Conservation (phyloP, 805 yeast species). For the Suhomyces xylopsoci region DNA sequence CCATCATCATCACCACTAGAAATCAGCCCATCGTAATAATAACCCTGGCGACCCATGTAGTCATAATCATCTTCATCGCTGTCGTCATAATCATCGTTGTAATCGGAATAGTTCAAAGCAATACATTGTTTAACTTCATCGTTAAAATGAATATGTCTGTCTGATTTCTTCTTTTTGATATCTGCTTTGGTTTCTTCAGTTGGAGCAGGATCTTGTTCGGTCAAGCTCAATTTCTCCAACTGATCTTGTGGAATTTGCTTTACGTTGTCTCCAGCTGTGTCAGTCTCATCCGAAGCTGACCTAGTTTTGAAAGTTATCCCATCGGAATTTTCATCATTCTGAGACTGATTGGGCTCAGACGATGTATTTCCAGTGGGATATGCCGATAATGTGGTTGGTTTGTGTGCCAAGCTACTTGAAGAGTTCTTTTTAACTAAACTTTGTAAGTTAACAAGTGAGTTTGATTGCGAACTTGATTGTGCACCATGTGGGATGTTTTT, state of each 20-base stretch:
- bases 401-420: neutral
- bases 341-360: neutral
- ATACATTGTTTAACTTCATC: conserved; percentile 94
- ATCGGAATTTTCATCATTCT: neutral
- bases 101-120: conserved; percentile 50
- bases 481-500: conserved; percentile 5
- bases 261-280: neutral
- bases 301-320: neutral
- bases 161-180: conserved; percentile 22
- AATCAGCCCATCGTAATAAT: conserved; percentile 7
- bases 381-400: neutral
- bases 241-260: neutral
- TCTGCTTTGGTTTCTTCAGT: neutral
- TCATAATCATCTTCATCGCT: conserved; percentile 25
- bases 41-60: conserved; percentile 16
- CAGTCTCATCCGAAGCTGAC: neutral
- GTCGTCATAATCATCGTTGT: conserved; percentile 32
- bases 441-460: conserved; percentile 14
- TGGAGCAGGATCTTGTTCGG: neutral
- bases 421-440: conserved; percentile 8
- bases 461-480: conserved; percentile 11
- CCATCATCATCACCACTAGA: conserved; percentile 19
- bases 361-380: neutral
- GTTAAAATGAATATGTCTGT: conserved; percentile 85
- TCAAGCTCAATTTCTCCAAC: neutral